phyloP scores from a whole-genome alignment of 192 early-diverging fungal genomes.

The Coemansia sp. region DNA sequence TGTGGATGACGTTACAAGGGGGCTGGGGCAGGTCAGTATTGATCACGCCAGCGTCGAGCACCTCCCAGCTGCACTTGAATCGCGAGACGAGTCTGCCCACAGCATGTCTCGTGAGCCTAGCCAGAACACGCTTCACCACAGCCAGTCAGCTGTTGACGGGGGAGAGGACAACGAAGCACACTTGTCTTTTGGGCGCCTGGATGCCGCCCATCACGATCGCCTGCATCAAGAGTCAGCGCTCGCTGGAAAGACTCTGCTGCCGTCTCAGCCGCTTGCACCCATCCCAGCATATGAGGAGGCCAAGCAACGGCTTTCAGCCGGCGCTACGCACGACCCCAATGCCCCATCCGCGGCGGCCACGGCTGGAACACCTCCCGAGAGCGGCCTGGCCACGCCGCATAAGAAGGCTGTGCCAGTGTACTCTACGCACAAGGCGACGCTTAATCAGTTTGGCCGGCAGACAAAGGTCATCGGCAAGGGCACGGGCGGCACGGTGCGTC shows the following conservation, averaged over 20 bases:
- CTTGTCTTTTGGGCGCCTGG: not conserved
- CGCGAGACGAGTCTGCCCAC: slow-evolving; percentile 28
- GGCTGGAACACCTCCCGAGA: not conserved
- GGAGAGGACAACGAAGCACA: not conserved
- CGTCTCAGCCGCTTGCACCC: slow-evolving; percentile 11
- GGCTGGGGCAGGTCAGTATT: slow-evolving; percentile 4
- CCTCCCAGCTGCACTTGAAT: slow-evolving; percentile 17
- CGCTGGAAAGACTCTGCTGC: slow-evolving; percentile 22
- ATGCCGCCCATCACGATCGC: not conserved
- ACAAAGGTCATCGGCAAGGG: slow-evolving; percentile 67
- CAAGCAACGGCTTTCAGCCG: slow-evolving; percentile 37
- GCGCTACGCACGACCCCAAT: slow-evolving; percentile 28
- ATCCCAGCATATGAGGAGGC: not conserved
- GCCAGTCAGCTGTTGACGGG: slow-evolving; percentile 23
- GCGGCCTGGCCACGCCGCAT: slow-evolving; percentile 7
- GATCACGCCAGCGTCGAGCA: slow-evolving; percentile 6
- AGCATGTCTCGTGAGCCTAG: slow-evolving; percentile 47
- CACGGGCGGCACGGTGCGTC: slow-evolving; percentile 70
- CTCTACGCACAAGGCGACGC: slow-evolving; percentile 48
- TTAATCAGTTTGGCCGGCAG: slow-evolving; percentile 62
- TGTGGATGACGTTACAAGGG: slow-evolving; percentile 21
- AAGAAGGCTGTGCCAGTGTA: slow-evolving; percentile 46
- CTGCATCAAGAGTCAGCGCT: slow-evolving; percentile 18
- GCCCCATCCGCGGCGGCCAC: slow-evolving; percentile 8
- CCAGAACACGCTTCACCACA: slow-evolving; percentile 38